Conservation (phyloP, 1,284 basidiomycete species). For the Agaricales sp. region DNA sequence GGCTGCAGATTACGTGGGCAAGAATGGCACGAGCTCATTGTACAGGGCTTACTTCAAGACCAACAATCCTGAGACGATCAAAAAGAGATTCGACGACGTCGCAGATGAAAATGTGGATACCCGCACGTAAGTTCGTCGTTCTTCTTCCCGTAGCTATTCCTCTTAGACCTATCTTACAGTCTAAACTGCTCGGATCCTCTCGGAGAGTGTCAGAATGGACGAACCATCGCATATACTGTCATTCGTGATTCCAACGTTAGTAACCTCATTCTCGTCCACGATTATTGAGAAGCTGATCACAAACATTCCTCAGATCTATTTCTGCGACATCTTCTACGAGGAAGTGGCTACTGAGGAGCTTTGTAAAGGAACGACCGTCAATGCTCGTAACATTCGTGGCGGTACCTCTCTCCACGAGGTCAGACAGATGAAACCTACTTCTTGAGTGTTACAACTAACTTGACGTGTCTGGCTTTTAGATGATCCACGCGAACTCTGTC, state of each 20-base stretch:
- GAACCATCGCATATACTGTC: neutral
- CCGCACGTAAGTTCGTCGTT: neutral
- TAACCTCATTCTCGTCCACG: neutral
- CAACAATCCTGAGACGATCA: neutral
- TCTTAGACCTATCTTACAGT: neutral
- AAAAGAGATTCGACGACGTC: neutral
- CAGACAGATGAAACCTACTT: neutral
- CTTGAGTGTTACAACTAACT: neutral
- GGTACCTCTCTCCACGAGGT: conserved; percentile 3
- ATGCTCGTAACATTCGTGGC: neutral
- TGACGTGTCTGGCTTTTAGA: neutral
- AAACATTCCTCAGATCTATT: conserved; percentile 1
- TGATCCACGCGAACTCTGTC: neutral
- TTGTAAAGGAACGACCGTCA: neutral
- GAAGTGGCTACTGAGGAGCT: neutral
- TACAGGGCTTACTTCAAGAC: conserved; percentile 1
- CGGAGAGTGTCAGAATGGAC: neutral
- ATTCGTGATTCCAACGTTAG: neutral
- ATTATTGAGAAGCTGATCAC: too few species aligned
- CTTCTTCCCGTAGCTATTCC: neutral
- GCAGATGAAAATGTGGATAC: neutral
- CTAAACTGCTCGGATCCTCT: neutral
- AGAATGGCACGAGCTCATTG: neutral
- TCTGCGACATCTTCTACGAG: conserved; percentile 1
- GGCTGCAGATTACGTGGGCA: neutral